phyloP scores from a whole-genome alignment of 805 yeast species.

The Starmerella floris region DNA sequence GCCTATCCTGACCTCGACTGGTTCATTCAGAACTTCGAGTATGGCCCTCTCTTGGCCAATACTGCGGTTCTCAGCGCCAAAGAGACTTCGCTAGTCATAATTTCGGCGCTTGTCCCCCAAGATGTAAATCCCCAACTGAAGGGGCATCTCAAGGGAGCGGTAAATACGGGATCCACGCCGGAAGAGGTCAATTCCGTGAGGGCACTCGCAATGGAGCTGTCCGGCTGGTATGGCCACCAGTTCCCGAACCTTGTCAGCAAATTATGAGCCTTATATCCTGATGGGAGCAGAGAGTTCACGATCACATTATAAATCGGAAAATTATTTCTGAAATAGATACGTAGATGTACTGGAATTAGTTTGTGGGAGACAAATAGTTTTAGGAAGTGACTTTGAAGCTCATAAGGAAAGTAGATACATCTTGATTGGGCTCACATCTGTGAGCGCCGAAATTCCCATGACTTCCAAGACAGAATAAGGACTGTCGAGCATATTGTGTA shows the following conservation, averaged over 20 bases:
- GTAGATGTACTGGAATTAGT: too few relatives aligned
- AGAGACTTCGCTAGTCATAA: constrained; percentile 65
- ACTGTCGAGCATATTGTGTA: too few relatives aligned
- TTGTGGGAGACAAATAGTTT: too few relatives aligned
- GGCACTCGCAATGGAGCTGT: constrained; percentile 46
- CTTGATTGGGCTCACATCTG: too few relatives aligned
- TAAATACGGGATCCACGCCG: constrained; percentile 57
- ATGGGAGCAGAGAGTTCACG: background rate
- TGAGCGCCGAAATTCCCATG: too few relatives aligned
- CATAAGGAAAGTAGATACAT: too few relatives aligned
- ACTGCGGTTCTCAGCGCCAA: constrained; percentile 46
- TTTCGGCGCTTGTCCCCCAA: constrained; percentile 75
- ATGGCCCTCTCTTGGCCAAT: constrained; percentile 63
- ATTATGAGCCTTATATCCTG: constrained; percentile 30
- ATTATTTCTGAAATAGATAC: too few relatives aligned
- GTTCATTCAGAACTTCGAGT: constrained; percentile 57
- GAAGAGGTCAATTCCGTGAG: constrained; percentile 53
- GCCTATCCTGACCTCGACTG: constrained; percentile 82
- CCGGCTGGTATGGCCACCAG: constrained; percentile 59
- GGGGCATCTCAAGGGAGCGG: constrained; percentile 80
- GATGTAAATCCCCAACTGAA: constrained; percentile 87
- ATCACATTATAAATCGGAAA: too few relatives aligned
- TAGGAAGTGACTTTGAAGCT: too few relatives aligned
- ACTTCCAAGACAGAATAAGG: too few relatives aligned
- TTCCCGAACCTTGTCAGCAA: constrained; percentile 49